Conservation (phyloP, 2,329 filamentous ascomycete genomes). For the Hypoxylon sp. region DNA sequence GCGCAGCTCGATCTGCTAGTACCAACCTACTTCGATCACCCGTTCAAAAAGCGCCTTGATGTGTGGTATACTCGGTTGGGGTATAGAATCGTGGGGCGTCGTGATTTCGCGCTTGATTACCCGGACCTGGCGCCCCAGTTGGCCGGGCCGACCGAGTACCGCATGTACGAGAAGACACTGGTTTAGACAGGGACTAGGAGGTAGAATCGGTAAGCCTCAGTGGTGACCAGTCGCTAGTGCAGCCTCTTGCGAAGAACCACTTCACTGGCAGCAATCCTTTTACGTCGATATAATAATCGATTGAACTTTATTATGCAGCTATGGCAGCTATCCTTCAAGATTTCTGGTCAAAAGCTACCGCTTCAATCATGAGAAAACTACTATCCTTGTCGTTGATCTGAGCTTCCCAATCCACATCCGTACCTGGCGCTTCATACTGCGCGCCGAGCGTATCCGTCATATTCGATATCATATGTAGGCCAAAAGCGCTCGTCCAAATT, state of each 20-base stretch:
- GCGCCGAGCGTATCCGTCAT: not conserved
- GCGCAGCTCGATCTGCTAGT: constrained; percentile 48
- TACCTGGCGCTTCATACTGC: not conserved
- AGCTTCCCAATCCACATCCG: constrained; percentile 23
- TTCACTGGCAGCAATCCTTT: no score
- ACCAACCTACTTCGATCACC: constrained; percentile 45
- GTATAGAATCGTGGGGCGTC: constrained; percentile 39
- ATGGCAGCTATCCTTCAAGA: not conserved
- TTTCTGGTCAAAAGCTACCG: not conserved
- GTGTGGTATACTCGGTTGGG: constrained; percentile 50
- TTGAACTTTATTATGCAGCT: no score
- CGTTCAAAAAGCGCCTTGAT: constrained; percentile 46
- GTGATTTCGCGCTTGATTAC: constrained; percentile 43
- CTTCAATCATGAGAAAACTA: constrained; percentile 4
- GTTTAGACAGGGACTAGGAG: not conserved
- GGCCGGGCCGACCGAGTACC: constrained; percentile 44
- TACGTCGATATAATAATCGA: no score
- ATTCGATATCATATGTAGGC: not conserved
- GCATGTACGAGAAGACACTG: constrained; percentile 47
- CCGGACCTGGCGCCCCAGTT: constrained; percentile 42
- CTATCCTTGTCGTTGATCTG: constrained; percentile 15
- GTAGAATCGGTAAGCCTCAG: not conserved
- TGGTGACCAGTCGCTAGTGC: not conserved
- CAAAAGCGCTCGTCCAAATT: constrained; percentile 3
- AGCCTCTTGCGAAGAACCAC: no score